These are phyloP conservation scores for Nicotiana sylvestris DNA, from an alignment of 257 asterid genomes.

Conservation along the genomic window DNA sequence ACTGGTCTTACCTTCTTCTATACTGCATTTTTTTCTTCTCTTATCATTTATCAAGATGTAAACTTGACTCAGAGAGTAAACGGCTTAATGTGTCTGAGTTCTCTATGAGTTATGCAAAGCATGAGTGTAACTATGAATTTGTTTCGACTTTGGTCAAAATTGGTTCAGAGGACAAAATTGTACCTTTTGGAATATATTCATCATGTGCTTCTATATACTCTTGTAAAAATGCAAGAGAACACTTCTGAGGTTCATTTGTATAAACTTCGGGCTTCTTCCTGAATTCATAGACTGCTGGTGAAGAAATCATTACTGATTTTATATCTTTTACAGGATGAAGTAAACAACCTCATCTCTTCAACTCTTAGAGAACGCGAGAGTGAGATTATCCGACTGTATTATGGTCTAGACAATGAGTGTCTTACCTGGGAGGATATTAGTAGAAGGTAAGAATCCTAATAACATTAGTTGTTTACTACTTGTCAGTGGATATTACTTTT, in stretches of 20 bases:
- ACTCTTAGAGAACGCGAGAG: constrained; percentile 73
- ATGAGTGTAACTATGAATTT: background rate
- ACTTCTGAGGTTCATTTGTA: background rate
- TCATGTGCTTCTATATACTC: background rate
- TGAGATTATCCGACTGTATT: constrained; percentile 75
- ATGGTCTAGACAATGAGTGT: constrained; percentile 79
- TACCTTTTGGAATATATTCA: background rate
- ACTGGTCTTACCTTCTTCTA: background rate
- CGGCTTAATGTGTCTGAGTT: background rate
- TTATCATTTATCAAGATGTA: background rate
- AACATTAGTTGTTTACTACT: background rate
- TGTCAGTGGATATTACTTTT: background rate
- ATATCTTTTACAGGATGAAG: constrained; percentile 65
- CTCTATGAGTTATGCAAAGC: background rate
- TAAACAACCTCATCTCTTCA: constrained; percentile 55
- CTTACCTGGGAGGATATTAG: constrained; percentile 99
- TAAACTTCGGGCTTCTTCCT: background rate
- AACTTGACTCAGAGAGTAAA: background rate
- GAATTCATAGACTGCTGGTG: background rate
- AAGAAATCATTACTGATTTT: background rate
- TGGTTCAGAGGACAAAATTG: background rate
- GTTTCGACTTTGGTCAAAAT: background rate
- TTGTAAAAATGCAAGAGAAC: background rate
- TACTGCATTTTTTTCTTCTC: background rate
- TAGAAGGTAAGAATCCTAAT: constrained; percentile 45